phyloP scores from a whole-genome alignment of 2,329 filamentous ascomycete genomes.

The Arthrobotrys entomopaga region DNA sequence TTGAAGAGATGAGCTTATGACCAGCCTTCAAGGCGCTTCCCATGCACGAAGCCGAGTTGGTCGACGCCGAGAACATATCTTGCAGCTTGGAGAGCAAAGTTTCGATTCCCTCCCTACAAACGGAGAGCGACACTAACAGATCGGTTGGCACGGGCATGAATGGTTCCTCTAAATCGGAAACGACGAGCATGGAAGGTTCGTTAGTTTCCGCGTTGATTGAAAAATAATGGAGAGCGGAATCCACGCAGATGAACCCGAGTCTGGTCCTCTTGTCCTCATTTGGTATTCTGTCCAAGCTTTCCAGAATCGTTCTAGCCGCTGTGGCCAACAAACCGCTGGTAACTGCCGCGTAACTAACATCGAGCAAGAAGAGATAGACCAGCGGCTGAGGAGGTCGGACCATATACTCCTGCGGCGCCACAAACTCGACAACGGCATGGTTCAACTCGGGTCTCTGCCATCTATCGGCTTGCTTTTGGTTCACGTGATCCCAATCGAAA shows the following conservation, averaged over 20 bases:
- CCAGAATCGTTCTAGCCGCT: slow-evolving; percentile 89
- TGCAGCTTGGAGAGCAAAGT: slow-evolving; percentile 89
- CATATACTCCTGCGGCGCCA: slow-evolving; percentile 99
- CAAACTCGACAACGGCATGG: slow-evolving; percentile 95
- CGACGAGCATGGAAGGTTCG: slow-evolving; percentile 89
- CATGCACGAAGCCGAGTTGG: slow-evolving; percentile 90
- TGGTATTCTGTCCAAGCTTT: slow-evolving; percentile 96
- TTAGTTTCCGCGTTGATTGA: slow-evolving; percentile 88
- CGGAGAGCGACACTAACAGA: slow-evolving; percentile 85
- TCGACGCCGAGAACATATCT: slow-evolving; percentile 95
- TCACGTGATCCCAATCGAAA: slow-evolving; percentile 95
- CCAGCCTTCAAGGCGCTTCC: slow-evolving; percentile 90
- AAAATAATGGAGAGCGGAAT: slow-evolving; percentile 95
- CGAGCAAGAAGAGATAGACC: slow-evolving; percentile 94
- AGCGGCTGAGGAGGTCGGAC: slow-evolving; percentile 94
- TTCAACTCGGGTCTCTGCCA: slow-evolving; percentile 94
- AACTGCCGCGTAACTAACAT: slow-evolving; percentile 90
- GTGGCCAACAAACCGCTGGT: slow-evolving; percentile 92
- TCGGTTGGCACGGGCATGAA: slow-evolving; percentile 95
- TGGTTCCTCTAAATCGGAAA: slow-evolving; percentile 94
- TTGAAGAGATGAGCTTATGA: slow-evolving; percentile 92
- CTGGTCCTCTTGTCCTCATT: slow-evolving; percentile 93
- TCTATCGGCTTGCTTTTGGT: slow-evolving; percentile 89
- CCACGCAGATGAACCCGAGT: slow-evolving; percentile 93
- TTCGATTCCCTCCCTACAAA: slow-evolving; percentile 91